Percentiles rank a stretch among this genome's conserved stretches.
These are phyloP conservation scores for Anthracocystis panici-leucophaei DNA, from an alignment of 1,284 basidiomycete species.

Conservation along the genomic window DNA sequence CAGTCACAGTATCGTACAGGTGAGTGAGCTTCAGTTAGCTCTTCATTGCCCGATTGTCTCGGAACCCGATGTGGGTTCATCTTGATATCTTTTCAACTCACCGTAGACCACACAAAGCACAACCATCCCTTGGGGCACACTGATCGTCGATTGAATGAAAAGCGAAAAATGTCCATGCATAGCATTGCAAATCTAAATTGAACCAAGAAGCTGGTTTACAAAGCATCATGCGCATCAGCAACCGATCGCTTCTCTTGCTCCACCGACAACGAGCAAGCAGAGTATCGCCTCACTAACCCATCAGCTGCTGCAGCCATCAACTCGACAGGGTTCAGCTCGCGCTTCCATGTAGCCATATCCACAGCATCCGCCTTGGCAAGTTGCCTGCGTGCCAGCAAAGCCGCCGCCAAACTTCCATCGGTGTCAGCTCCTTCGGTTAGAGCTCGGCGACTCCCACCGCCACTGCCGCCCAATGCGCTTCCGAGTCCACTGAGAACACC, in stretches of 20 bases:
- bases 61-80: too few relatives aligned
- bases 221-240: conserved; percentile 32
- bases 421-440: conserved; percentile 4
- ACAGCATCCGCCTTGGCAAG: conserved; percentile 18
- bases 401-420: conserved; percentile 10
- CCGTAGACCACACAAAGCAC: too few relatives aligned
- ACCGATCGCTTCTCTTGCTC: conserved; percentile 5
- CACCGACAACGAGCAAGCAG: neutral
- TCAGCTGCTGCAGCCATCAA: conserved; percentile 35
- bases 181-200: conserved; percentile 16
- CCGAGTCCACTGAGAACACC: conserved; percentile 22
- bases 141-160: neutral
- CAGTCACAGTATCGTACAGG: neutral
- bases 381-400: conserved; percentile 16
- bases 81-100: too few relatives aligned
- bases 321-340: conserved; percentile 27
- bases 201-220: conserved; percentile 12
- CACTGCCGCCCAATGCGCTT: conserved; percentile 9
- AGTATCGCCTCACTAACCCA: conserved; percentile 26
- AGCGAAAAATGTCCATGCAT: conserved; percentile 34
- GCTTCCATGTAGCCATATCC: conserved; percentile 20
- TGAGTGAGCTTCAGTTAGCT: too few relatives aligned
- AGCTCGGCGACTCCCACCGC: conserved; percentile 2
- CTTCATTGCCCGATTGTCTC: too few relatives aligned
- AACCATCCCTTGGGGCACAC: neutral